Evolutionary conservation across 805 yeast species (phyloP), one percentile per base, ranked within the genome.

Genomic region (Starmera caribaea): DNA sequence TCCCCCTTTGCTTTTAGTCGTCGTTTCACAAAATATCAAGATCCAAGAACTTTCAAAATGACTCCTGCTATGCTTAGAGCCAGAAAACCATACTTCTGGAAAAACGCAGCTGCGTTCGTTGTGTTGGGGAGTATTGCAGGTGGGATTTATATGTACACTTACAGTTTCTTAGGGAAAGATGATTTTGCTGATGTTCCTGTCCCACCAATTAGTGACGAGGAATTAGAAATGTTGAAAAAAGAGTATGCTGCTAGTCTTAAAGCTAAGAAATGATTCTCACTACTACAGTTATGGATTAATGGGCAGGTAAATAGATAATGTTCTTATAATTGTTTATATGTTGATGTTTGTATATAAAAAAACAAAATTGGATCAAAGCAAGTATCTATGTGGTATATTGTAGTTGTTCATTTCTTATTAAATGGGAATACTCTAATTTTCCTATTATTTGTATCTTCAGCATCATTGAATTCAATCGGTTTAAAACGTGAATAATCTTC

Each of bases 11-110:
- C 6, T 3, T 21, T 21, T 21, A 21, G 26, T 9, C 26, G 10
- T 6, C 16, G 12, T 11, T 24, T 4, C 32, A 53, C 74, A 4
- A 67, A 61, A 37, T 73, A 75, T 54, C 74, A 72, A 39, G 85
- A 83, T 59, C 81, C 78, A 30, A 65, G 66, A 47, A 83, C 89
- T 29, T 81, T 75, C 62, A 81, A 81, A 55, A 88, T 88, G 90
- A 85, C 96, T 1, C 96, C 96, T 13, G 96, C 96, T 6, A 78
- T 90, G 71, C 69, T 86, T 48, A 72, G 97, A 47, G 96, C 96
- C 36, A 75, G 97, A 60, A 70, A 73, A 44, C 97, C 96, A 33
- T 90, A 75, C 55, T 85, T 88, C 63, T 75, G 79, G 73, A 76
- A 71, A 52, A 90, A 89, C 59, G 73, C 81, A 55, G 65, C 75